Evolutionary conservation across 768 basidiomycete species (phyloP).

Genomic region (Lentinula boryana): DNA sequence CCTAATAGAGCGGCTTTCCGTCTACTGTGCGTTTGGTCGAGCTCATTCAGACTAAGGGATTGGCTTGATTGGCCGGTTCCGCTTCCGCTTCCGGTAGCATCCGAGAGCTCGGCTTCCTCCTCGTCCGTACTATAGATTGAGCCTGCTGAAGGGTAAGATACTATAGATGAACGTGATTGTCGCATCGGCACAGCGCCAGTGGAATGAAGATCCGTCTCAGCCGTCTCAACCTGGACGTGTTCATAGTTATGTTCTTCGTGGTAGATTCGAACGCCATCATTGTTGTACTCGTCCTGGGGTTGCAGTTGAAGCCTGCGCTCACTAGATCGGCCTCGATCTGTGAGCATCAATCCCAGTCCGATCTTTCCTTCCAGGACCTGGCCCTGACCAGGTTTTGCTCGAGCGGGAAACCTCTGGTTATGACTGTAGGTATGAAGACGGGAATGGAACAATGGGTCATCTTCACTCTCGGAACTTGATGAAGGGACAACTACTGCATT

Average conservation of each 20-base stretch:
- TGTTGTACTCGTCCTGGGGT: not conserved
- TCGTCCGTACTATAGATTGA: slow-evolving; percentile 4
- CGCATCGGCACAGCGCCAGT: not conserved
- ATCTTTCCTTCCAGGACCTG: not conserved
- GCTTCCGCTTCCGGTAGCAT: not conserved
- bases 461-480: slow-evolving; percentile 32
- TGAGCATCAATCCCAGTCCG: slow-evolving; percentile 1
- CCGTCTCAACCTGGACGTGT: not conserved
- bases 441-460: slow-evolving; percentile 8
- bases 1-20: slow-evolving; percentile 31
- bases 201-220: not conserved
- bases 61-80: not conserved
- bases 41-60: slow-evolving; percentile 7
- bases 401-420: not conserved
- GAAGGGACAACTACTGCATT: slow-evolving; percentile 38
- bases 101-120: slow-evolving; percentile 3
- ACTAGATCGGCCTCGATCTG: not conserved
- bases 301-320: not conserved
- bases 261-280: not conserved
- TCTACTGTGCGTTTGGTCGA: slow-evolving; percentile 17
- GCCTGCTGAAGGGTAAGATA: slow-evolving; percentile 1
- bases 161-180: not conserved
- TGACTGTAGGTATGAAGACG: not conserved
- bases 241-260: not conserved
- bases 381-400: not conserved